Base-by-base conservation (phyloP, 2,329 filamentous ascomycete species). In the Aspergillus sojae region DNA sequence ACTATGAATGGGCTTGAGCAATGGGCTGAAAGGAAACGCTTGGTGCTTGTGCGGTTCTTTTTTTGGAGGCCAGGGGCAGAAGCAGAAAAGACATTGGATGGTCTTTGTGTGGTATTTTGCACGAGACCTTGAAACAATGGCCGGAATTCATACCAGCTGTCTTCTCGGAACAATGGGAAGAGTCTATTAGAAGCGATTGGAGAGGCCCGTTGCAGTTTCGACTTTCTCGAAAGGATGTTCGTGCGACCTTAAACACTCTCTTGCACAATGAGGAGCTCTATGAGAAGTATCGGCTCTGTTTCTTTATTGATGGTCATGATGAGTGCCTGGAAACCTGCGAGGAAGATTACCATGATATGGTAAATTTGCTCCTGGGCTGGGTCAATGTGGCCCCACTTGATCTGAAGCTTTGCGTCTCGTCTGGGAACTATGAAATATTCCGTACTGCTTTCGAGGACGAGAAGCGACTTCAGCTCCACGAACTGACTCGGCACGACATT, bases 271-370 rank as follows among this genome's bases (percentile, higher is more conserved):
- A 53, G 1, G 26, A 34, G 14, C 48, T 34, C 5, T 53, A 32
- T 53, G 19, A n/a, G 14, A 53, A 34, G 7, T 23, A 34, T 45
- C 58, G 62, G 26, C 57, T 71, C 28, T 72, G 64, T 32, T 67
- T 69, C 19, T 64, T 66, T 21, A 67, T 69, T 21, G 68, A 70
- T 54, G 68, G 67, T 1, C 61, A 71, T 26, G 69, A 72, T 43
- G 69, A 72, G 39, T 68, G 26, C 30, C 7, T 52, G 12, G 48
- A 52, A 30, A 52, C 48, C 11, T 52, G 60, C 14, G 60, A 68
- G 34, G 67, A 64, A 2, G 65, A 70, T 21, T 48, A 58, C 28
- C 21, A 28, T 28, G 57, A 46, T 16, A 39, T 58, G 19, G n/a
- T 36, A 11, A 26, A 50, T 5, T 19, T 34, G 23, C 41, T 58